Evolutionary conservation across 257 asterid genomes (phyloP), one percentile per base, ranked within the genome.

Genomic region (Primulina tabacum): DNA sequence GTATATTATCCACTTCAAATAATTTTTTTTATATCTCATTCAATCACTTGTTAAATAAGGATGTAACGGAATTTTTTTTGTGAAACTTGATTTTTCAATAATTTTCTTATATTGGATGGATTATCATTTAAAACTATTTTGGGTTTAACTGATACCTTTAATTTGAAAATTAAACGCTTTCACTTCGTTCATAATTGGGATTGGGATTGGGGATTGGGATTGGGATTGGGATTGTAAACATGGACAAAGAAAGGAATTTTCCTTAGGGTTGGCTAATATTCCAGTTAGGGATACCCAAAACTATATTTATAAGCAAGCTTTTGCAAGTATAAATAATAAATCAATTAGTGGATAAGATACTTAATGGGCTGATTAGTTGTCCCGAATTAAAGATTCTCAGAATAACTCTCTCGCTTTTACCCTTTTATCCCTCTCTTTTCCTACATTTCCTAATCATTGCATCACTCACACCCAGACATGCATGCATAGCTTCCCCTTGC

Each of bases 401-500:
- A 71, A 82, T 80, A 14, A 14, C 83, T 72, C 62, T 34, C 7
- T 67, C 72, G 57, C 47, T 8, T 29, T 29, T 20, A 57, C 60
- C 52, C 37, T 55, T 62, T 73, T 29, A 53, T 35, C 62, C n/a
- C 30, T n/a, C n/a, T n/a, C n/a, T n/a, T n/a, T 71, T 68, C 64
- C 40, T 59, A 60, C 75, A 28, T 69, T 43, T 78, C 78, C 58
- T 70, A 79, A 79, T 76, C 79, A 74, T 82, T 60, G 61, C 72
- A 43, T 37, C 66, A 64, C 76, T 70, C 53, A n/a, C 18, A 69
- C 77, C 70, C 38, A 34, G 68, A 57, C 75, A 64, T 67, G 71
- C 66, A 64, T 67, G 71, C 66, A n/a, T n/a, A n/a, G n/a, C 32
- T 56, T 55, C 82, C 35, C 40, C 47, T 52, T 30, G 10, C 34